A percentile compares a stretch with the other conserved stretches of the same genome.
Conservation (phyloP, 176 grass and related monocot genomes). For the Oryza officinalis region DNA sequence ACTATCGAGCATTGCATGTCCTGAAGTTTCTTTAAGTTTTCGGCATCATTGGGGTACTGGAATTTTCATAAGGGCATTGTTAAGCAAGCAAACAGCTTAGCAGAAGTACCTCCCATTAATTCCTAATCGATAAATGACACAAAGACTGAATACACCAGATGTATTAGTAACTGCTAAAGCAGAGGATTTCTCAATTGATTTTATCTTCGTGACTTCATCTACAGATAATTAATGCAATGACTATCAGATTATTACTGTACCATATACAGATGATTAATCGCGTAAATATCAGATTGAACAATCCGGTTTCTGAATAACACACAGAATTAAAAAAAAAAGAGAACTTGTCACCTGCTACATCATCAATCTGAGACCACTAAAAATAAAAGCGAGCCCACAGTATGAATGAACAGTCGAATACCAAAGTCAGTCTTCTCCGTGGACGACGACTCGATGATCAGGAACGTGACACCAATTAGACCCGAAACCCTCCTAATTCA, state of each 20-base stretch:
- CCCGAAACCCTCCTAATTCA: neutral
- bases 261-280: neutral
- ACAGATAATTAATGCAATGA: neutral
- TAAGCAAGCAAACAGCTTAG: neutral
- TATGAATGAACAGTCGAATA: neutral
- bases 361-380: constrained; percentile 15
- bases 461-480: neutral
- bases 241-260: neutral
- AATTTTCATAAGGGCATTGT: no score
- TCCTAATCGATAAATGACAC: neutral
- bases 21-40: neutral
- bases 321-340: neutral
- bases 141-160: neutral
- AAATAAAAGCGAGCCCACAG: neutral
- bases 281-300: neutral
- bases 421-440: neutral
- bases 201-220: neutral
- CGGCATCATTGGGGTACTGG: neutral
- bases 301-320: neutral
- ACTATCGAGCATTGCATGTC: neutral
- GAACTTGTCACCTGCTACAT: no score
- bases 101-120: neutral
- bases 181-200: constrained; percentile 12
- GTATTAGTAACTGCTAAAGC: neutral
- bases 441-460: constrained; percentile 3